phyloP scores from a whole-genome alignment of 345 rosid genomes.

The Pugionium cornutum region DNA sequence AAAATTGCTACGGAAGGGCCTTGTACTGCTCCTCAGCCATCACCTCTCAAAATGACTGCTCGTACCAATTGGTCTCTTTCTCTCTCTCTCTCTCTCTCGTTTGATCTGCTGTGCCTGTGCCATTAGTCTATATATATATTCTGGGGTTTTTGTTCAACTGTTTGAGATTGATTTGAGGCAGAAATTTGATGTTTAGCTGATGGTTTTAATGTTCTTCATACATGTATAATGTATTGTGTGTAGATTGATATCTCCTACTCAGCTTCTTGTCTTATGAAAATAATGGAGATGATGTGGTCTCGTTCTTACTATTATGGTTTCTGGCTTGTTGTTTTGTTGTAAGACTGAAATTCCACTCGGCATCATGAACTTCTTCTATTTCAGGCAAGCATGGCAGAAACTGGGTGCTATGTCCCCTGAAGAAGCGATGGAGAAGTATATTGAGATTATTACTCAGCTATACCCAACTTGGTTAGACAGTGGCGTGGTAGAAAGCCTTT shows the following conservation, averaged over 20 bases:
- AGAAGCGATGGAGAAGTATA: slow-evolving; percentile 56
- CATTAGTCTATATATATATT: background rate
- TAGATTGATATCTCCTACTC: slow-evolving; percentile 13
- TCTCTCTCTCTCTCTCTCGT: background rate
- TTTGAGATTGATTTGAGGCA: background rate
- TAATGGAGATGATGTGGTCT: slow-evolving; percentile 18
- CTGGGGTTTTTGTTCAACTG: background rate
- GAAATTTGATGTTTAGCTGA: background rate
- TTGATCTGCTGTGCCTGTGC: background rate
- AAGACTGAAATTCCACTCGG: slow-evolving; percentile 7
- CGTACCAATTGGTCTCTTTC: slow-evolving; percentile 84
- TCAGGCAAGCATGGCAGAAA: slow-evolving; percentile 97
- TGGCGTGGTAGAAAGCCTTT: slow-evolving; percentile 53
- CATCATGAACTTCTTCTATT: slow-evolving; percentile 1
- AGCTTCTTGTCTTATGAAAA: background rate
- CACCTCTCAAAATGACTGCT: slow-evolving; percentile 88
- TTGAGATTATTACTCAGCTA: slow-evolving; percentile 77
- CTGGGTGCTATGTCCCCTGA: slow-evolving; percentile 97
- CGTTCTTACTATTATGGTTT: background rate
- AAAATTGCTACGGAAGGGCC: slow-evolving; percentile 94
- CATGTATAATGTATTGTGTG: background rate
- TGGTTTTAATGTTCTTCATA: too few species aligned
- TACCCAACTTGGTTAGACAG: slow-evolving; percentile 85
- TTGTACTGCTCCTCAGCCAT: slow-evolving; percentile 79
- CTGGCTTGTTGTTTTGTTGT: background rate